A percentile compares a stretch with the other conserved stretches of the same genome.
phyloP scores from a whole-genome alignment of 1,284 basidiomycete genomes.

The Leccinum solheimii region DNA sequence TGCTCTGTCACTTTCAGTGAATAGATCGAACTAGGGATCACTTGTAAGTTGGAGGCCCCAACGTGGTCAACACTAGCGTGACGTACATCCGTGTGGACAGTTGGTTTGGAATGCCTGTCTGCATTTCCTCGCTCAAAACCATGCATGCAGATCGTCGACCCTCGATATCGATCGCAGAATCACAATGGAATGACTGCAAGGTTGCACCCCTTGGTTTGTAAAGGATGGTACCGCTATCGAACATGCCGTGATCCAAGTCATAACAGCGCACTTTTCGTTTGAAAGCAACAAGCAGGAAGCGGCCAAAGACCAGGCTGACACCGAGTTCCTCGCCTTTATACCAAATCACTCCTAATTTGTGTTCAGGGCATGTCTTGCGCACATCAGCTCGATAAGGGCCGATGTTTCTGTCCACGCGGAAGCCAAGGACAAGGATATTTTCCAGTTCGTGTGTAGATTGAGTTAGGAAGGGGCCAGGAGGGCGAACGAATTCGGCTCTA shows the following conservation, averaged over 20 bases:
- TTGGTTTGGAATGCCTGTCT: background rate
- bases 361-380: background rate
- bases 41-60: background rate
- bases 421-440: conserved; percentile 11
- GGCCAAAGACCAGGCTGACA: conserved; percentile 16
- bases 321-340: conserved; percentile 9
- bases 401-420: conserved; percentile 9
- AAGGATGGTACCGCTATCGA: conserved; percentile 12
- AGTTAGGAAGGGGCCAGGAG: conserved; percentile 21
- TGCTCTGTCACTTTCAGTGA: conserved; percentile 2
- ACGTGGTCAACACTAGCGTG: background rate
- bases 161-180: conserved; percentile 20
- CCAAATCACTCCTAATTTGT: conserved; percentile 9
- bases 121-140: conserved; percentile 11
- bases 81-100: conserved; percentile 8
- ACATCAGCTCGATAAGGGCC: background rate
- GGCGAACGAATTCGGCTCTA: conserved; percentile 15
- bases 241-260: conserved; percentile 15
- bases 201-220: conserved; percentile 7
- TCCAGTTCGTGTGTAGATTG: conserved; percentile 20
- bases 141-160: conserved; percentile 21
- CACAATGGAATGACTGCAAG: conserved; percentile 11
- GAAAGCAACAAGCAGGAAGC: conserved; percentile 19
- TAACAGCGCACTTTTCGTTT: conserved; percentile 19
- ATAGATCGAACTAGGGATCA: conserved; percentile 15